phyloP scores from a whole-genome alignment of 2,329 filamentous ascomycete species.

The Scorias spongiosa region DNA sequence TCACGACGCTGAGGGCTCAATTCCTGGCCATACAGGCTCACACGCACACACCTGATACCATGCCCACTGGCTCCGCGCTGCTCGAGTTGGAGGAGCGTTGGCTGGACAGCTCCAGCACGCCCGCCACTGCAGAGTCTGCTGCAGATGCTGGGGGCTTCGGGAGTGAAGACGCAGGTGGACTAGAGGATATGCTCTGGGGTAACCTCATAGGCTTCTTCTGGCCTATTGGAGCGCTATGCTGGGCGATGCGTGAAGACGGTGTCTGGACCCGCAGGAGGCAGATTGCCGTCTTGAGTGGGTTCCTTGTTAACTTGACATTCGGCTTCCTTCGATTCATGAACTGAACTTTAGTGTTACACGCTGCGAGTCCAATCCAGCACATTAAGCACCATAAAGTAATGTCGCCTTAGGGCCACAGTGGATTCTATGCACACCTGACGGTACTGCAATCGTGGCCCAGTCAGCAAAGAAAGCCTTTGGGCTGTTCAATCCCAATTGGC shows the following conservation, averaged over 20 bases:
- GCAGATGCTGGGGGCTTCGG: constrained; percentile 31
- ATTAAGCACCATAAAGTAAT: constrained; percentile 1
- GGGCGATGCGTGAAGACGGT: constrained; percentile 73
- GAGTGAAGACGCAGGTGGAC: constrained; percentile 42
- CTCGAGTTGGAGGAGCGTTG: constrained; percentile 74
- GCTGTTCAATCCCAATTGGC: constrained; percentile 38
- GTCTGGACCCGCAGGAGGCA: constrained; percentile 75
- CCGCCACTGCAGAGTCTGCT: constrained; percentile 21
- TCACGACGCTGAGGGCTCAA: constrained; percentile 71
- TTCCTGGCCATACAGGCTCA: constrained; percentile 74
- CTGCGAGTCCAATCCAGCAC: not conserved
- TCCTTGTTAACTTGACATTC: constrained; percentile 64
- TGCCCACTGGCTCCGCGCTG: constrained; percentile 65
- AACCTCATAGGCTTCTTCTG: constrained; percentile 91
- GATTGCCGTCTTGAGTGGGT: constrained; percentile 72
- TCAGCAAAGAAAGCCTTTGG: constrained; percentile 9
- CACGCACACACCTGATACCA: constrained; percentile 72
- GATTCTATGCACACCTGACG: constrained; percentile 4
- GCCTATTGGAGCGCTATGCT: constrained; percentile 72
- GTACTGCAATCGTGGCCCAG: constrained; percentile 11
- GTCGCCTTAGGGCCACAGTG: constrained; percentile 13
- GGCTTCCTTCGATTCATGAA: constrained; percentile 49
- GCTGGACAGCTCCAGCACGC: constrained; percentile 48
- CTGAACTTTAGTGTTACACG: constrained; percentile 8
- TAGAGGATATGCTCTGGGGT: constrained; percentile 79